Base-by-base conservation (phyloP, 352 stramenopile species). In the Pythium phragmitis region DNA sequence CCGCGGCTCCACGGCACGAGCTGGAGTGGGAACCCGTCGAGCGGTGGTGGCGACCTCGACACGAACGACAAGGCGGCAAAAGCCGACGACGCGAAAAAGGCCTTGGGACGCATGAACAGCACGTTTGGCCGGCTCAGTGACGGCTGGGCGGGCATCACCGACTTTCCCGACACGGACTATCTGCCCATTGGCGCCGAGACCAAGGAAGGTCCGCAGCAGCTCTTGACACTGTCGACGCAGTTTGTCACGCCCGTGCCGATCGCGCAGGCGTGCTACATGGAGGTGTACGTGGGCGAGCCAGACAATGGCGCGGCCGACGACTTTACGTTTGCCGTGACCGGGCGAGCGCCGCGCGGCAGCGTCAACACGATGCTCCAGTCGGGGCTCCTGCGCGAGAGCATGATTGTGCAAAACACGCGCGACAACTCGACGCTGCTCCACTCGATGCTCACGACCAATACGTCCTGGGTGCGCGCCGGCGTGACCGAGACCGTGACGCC, bases 401-500 rank as follows among this genome's bases (percentile, higher is more conserved):
- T 88, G 59, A 75, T 87, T 2, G 74, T 76, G 14, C 73, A 80
- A 28, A 74, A 80, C 37, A 52, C 48, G 39, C 50, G 59, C 8
- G 51, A 60, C 46, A 65, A 69, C 43, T 60, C 56, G 46, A 65
- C 60, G 2, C 21, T 69, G 19, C n/a, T 59, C 9, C 36, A 81
- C 74, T 50, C 72, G 75, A 62, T 88, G 13, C n/a, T 80, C 33
- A 82, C 79, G 26, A 59, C 79, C 21, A 73, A 82, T 30, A 65
- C 75, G 1, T 73, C 78, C 28, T 94, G 83, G 85, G 72, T 79
- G 6, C 85, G 85, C 34, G 79, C 91, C 14, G 82, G 83, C 7
- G 87, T 88, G 12, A 94, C 85, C 0, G 85, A 94, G 57, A 91
- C 85, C 11, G 85, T 92, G 54, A 66, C 89, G 16, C 85, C 85